Conservation (phyloP, 176 grass and related monocot species). For the Elymus sibiricus region DNA sequence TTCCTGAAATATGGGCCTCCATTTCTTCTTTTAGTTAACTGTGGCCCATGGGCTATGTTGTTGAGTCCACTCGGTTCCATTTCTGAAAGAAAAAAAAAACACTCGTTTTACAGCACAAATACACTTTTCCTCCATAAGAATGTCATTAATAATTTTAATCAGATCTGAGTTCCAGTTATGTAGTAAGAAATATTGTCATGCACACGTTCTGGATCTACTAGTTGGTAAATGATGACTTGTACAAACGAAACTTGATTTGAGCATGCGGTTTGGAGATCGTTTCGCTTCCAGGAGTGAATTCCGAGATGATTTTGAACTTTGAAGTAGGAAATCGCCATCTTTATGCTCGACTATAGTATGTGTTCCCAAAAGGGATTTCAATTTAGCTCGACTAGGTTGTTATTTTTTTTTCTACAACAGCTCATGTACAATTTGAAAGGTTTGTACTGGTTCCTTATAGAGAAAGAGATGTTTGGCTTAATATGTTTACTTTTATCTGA, state of each 20-base stretch:
- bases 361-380: not conserved
- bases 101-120: not conserved
- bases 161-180: not conserved
- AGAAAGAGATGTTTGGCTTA: slow-evolving; percentile 9
- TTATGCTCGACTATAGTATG: not conserved
- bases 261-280: not conserved
- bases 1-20: not conserved
- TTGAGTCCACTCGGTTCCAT: not conserved
- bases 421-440: not conserved
- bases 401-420: not conserved
- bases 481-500: slow-evolving; percentile 27
- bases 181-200: not conserved
- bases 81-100: not conserved
- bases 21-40: not conserved
- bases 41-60: not conserved
- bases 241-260: not conserved
- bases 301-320: not conserved
- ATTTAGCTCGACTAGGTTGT: not conserved
- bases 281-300: not conserved
- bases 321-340: not conserved
- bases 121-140: not conserved
- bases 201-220: not conserved
- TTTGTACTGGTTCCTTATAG: slow-evolving; percentile 7
- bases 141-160: not conserved
- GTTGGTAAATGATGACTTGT: not conserved